Evolutionary conservation across 768 basidiomycete genomes (phyloP).

Genomic region (Pleurotus giganteus): DNA sequence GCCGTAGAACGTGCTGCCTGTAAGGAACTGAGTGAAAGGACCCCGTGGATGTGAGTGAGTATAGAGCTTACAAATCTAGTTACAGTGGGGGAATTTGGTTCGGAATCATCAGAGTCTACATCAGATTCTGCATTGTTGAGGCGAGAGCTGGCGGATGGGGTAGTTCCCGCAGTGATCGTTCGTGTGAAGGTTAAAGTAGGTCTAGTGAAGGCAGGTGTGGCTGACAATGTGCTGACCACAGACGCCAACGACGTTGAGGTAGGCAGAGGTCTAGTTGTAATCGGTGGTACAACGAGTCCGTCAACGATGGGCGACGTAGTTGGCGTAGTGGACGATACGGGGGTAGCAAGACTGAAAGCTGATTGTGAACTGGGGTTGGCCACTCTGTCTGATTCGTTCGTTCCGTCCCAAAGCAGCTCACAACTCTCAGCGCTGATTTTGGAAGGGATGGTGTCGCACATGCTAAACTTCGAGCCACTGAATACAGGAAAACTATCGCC

Average conservation of each 20-base stretch:
- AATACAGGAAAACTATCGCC: constrained; percentile 53
- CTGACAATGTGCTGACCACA: constrained; percentile 3
- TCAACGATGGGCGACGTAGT: neutral
- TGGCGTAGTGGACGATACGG: constrained; percentile 9
- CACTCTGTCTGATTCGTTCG: constrained; percentile 12
- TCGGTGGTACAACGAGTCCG: neutral
- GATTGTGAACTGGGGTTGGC: constrained; percentile 1
- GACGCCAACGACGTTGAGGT: neutral
- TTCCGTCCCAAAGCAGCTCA: constrained; percentile 54
- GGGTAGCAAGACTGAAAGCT: constrained; percentile 6
- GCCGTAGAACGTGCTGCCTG: neutral
- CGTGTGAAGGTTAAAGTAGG: constrained; percentile 8
- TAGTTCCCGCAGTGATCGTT: constrained; percentile 1
- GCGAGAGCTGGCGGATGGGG: neutral
- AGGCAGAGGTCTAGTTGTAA: neutral
- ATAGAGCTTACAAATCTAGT: neutral
- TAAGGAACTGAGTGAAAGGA: neutral
- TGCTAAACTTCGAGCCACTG: constrained; percentile 42
- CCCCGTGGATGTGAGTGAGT: neutral
- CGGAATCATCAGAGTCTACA: neutral
- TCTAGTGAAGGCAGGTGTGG: constrained; percentile 6
- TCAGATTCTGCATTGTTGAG: neutral
- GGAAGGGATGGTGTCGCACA: constrained; percentile 55
- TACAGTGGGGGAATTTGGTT: neutral
- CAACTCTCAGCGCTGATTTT: constrained; percentile 41